Evolutionary conservation across 2,329 filamentous ascomycete genomes (phyloP).

Genomic region (Neonectria magnoliae): DNA sequence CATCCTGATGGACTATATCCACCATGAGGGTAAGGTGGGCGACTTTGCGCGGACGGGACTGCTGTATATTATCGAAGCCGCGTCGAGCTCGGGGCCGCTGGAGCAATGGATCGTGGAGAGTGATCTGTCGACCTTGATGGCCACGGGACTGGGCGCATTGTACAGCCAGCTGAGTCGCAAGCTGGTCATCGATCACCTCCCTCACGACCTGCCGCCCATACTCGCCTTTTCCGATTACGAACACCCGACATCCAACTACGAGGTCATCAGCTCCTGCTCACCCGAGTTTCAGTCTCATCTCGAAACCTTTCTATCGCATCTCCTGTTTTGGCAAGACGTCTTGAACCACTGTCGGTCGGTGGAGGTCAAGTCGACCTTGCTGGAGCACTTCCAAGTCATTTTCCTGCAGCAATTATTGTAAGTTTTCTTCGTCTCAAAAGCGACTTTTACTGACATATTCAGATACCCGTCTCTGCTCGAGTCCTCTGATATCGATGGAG

Average conservation of each 20-base stretch:
- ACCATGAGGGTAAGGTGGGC: slow-evolving; percentile 92
- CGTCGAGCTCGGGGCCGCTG: slow-evolving; percentile 80
- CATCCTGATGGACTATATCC: slow-evolving; percentile 94
- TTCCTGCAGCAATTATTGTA: slow-evolving; percentile 94
- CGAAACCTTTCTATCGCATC: slow-evolving; percentile 91
- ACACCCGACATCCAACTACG: slow-evolving; percentile 73
- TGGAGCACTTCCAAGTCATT: slow-evolving; percentile 97
- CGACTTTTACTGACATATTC: slow-evolving; percentile 17
- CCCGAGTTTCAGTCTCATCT: slow-evolving; percentile 85
- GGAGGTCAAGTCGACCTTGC: slow-evolving; percentile 89
- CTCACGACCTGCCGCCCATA: slow-evolving; percentile 81
- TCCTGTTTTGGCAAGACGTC: slow-evolving; percentile 98
- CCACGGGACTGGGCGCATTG: slow-evolving; percentile 86
- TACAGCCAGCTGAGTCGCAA: slow-evolving; percentile 77
- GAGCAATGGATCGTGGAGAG: slow-evolving; percentile 98
- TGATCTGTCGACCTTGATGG: slow-evolving; percentile 96
- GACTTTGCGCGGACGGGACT: slow-evolving; percentile 96
- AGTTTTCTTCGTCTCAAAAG: slow-evolving; percentile 43
- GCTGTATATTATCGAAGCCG: slow-evolving; percentile 94
- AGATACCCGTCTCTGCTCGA: slow-evolving; percentile 96
- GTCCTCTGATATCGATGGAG: slow-evolving; percentile 96
- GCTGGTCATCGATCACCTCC: slow-evolving; percentile 80
- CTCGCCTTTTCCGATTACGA: slow-evolving; percentile 90
- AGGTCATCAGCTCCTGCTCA: slow-evolving; percentile 79
- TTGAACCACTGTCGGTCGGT: slow-evolving; percentile 92